These are phyloP conservation scores for Pueraria montana DNA, from an alignment of 306 rosid genomes.

Conservation along the genomic window DNA sequence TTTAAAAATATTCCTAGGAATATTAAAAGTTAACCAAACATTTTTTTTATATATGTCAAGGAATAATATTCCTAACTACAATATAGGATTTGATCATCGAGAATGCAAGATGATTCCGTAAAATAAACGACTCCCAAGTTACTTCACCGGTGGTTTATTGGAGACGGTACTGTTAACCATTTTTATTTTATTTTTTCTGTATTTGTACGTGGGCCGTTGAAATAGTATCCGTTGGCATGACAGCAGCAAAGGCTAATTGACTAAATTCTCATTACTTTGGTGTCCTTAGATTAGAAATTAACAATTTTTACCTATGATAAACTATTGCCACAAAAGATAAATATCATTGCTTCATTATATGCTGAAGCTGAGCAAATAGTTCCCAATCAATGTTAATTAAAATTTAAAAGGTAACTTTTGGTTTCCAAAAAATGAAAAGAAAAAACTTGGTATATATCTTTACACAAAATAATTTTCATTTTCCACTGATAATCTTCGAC, in stretches of 20 bases:
- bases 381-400: neutral
- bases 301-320: too few species aligned
- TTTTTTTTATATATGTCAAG: too few species aligned
- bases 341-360: too few species aligned
- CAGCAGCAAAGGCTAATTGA: neutral
- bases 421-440: neutral
- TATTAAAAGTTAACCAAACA: too few species aligned
- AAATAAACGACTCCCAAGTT: too few species aligned
- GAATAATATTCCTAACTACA: too few species aligned
- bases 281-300: neutral
- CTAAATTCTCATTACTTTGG: constrained; percentile 15
- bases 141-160: neutral
- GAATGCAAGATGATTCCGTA: too few species aligned
- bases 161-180: neutral
- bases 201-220: neutral
- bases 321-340: too few species aligned
- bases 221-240: neutral
- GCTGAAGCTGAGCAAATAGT: neutral
- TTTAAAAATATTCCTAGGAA: too few species aligned
- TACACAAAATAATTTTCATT: neutral
- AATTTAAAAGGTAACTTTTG: neutral
- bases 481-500: constrained; percentile 26
- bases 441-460: neutral
- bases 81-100: too few species aligned
- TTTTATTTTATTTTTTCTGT: neutral